phyloP scores from a whole-genome alignment of 257 asterid genomes.

The Solanum chmielewskii region DNA sequence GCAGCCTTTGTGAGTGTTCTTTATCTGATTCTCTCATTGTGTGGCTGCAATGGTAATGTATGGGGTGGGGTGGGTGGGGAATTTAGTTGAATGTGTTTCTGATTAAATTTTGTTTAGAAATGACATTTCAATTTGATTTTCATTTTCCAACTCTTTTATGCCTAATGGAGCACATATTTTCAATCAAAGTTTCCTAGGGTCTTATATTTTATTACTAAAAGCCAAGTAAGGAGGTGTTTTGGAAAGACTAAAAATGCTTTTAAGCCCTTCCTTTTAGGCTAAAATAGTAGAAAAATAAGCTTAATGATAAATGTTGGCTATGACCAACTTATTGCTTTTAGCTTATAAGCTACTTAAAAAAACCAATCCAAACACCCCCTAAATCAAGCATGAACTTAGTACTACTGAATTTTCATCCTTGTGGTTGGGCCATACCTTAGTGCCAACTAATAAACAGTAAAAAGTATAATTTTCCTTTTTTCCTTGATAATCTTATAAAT shows the following conservation, averaged over 20 bases:
- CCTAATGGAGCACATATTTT: background rate
- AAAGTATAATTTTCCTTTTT: background rate
- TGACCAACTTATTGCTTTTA: no score
- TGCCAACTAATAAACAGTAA: background rate
- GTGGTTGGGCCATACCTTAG: background rate
- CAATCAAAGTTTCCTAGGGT: background rate
- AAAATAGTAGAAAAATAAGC: no score
- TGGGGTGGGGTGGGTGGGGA: no score
- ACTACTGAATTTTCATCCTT: background rate
- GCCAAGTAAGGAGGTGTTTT: background rate
- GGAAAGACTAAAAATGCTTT: no score
- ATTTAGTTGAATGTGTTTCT: no score
- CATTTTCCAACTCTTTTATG: background rate
- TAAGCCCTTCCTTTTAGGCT: no score
- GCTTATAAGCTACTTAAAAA: no score
- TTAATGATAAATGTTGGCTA: no score
- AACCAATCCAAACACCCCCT: no score
- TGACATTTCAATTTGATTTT: background rate
- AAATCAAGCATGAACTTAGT: background rate
- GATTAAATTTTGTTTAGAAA: background rate
- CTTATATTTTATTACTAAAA: background rate
- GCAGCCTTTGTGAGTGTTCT: constrained; percentile 53
- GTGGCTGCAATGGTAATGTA: background rate
- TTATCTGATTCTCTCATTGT: background rate
- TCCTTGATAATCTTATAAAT: background rate